phyloP scores from a whole-genome alignment of 2,329 filamentous ascomycete species.

The Neofusicoccum sp. region DNA sequence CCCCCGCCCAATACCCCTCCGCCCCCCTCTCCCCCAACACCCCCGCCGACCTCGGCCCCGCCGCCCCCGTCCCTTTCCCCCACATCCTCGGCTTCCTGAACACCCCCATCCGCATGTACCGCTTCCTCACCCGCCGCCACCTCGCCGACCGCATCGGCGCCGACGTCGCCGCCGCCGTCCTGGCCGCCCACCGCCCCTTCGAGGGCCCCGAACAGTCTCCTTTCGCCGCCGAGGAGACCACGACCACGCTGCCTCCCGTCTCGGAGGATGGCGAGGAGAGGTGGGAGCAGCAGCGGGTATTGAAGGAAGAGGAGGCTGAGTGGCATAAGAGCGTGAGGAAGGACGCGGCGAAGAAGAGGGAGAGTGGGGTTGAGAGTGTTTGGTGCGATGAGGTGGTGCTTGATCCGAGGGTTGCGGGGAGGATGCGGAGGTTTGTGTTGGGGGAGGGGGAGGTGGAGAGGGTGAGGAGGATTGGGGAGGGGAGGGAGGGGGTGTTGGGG shows the following conservation, averaged over 20 bases:
- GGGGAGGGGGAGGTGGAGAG: conserved; percentile 69
- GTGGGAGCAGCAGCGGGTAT: conserved; percentile 66
- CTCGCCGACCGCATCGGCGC: conserved; percentile 88
- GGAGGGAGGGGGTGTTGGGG: conserved; percentile 52
- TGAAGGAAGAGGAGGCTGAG: conserved; percentile 73
- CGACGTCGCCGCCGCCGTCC: conserved; percentile 82
- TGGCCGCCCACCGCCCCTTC: conserved; percentile 59
- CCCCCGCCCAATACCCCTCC: conserved; percentile 69
- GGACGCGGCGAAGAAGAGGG: conserved; percentile 43
- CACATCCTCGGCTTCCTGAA: conserved; percentile 92
- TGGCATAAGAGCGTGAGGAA: conserved; percentile 83
- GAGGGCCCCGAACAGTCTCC: conserved; percentile 26
- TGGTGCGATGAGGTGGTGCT: conserved; percentile 76
- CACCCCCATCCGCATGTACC: conserved; percentile 81
- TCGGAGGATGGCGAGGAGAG: conserved; percentile 22
- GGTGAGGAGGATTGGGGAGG: conserved; percentile 58
- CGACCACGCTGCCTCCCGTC: conserved; percentile 32
- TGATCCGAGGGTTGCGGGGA: conserved; percentile 72
- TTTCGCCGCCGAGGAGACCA: conserved; percentile 23
- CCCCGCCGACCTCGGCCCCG: conserved; percentile 73
- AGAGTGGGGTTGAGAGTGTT: conserved; percentile 59
- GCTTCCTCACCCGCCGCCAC: conserved; percentile 81
- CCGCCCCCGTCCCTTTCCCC: conserved; percentile 74
- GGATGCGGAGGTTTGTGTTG: conserved; percentile 81
- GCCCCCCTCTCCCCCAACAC: conserved; percentile 66